A percentile compares a stretch with the other conserved stretches of the same genome.
phyloP scores from a whole-genome alignment of 2,329 filamentous ascomycete genomes.

The Teratosphaeria nubilosa region DNA sequence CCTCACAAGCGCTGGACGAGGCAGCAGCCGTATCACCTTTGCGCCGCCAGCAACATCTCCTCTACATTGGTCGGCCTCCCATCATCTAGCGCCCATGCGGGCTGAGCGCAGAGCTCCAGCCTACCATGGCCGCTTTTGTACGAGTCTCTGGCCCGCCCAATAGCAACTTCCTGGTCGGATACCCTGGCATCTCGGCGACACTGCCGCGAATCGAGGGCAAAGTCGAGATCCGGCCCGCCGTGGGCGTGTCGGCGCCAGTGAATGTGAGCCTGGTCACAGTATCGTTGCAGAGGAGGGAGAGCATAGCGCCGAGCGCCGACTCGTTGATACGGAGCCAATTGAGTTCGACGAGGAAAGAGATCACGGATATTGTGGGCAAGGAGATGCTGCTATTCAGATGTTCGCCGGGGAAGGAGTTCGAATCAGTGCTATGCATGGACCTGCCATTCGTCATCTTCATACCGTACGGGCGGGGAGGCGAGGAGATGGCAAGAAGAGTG shows the following conservation, averaged over 20 bases:
- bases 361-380: conserved; percentile 86
- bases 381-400: conserved; percentile 89
- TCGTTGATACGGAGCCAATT: conserved; percentile 87
- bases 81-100: conserved; percentile 15
- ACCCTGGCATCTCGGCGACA: conserved; percentile 94
- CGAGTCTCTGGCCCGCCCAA: conserved; percentile 96
- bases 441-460: conserved; percentile 96
- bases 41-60: neutral
- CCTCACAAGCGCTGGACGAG: neutral
- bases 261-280: conserved; percentile 88
- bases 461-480: conserved; percentile 81
- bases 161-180: conserved; percentile 53
- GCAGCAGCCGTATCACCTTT: neutral
- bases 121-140: conserved; percentile 60
- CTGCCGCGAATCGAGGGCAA: conserved; percentile 96
- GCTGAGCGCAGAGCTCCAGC: conserved; percentile 5
- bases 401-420: conserved; percentile 69
- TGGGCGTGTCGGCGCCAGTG: conserved; percentile 80
- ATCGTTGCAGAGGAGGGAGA: conserved; percentile 84
- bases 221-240: conserved; percentile 83
- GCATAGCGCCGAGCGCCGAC: conserved; percentile 91
- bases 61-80: conserved; percentile 1
- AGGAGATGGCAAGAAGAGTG: conserved; percentile 80
- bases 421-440: conserved; percentile 90
- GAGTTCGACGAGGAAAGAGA: conserved; percentile 72